Evolutionary conservation across 306 rosid genomes (phyloP), one percentile per base, ranked within the genome.

Genomic region (Lithocarpus polystachyus): DNA sequence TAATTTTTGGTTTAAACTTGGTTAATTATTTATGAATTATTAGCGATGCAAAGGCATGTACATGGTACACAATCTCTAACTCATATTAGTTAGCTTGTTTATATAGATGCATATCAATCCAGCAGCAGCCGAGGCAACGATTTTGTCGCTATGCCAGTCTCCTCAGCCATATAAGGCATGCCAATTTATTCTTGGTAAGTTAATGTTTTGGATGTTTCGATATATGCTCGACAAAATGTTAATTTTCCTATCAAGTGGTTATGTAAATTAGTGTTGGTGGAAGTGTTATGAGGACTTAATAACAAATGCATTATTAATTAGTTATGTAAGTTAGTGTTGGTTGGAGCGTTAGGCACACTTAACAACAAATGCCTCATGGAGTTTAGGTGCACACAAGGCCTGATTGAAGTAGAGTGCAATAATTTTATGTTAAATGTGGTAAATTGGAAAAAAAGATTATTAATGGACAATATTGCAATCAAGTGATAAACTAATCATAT

Each of bases 91-190:
- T 75, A 15, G 28, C 78, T 56, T 28, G 77, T 82, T 76, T 77
- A 82, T 87, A 94, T 86, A 94, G 99, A 88, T 94, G 97, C 95
- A 91, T 71, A 84, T 87, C 75, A 88, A 89, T 81, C 94, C 92
- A 40, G 89, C 79, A 71, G 89, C 90, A 65, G 90, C 97, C 14
- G 97, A 94, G 86, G 90, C 93, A 53, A 87, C 93, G 72, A 83
- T 94, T 29, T 69, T 89, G 85, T 86, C 95, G 37, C 87, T 94
- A 35, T 84, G 91, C 37, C 92, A 82, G 77, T 81, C 99, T 71
- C 90, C 93, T 73, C 97, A 89, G 76, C 99, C 99, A 9, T 94
- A 92, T 71, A 89, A 86, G 81, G 85, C 92, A 74, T 94, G 99
- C 76, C 91, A 92, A 80, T 94, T 88, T 86, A 92, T 94, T 82